Base-by-base conservation (phyloP, 768 basidiomycete species). In the Fistulinella prunicolor region DNA sequence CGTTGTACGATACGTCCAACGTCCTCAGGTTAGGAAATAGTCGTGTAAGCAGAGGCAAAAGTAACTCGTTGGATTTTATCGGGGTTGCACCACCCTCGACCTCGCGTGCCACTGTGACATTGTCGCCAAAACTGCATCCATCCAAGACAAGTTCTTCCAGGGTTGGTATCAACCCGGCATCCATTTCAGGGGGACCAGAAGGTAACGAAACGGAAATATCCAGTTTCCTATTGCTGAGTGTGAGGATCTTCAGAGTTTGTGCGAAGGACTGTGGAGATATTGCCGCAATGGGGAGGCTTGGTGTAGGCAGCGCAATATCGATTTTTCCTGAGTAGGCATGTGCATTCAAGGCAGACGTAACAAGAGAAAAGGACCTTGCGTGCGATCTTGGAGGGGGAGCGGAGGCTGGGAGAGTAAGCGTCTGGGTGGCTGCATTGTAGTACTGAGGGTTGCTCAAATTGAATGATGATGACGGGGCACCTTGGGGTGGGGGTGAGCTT, bases 1-100 rank as follows among this genome's bases (percentile, higher is more conserved):
- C 55, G 54, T 93, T 93, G 63, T 85, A 85, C n/a, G 86, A 85
- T 49, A 92, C 67, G 50, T 91, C 83, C 13, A 93, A 75, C 10
- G 77, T 81, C 30, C 72, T 73, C 38, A 93, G 59, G 52, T 77
- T 78, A 2, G 90, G 89, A 67, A 92, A 92, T 10, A 91, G 70
- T 46, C 70, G 73, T 3, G 79, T 70, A 35, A 93, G 64, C 21
- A 84, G 70, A 1, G 79, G 72, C 19, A 93, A 65, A 16, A 87
- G 67, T 6, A 73, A 71, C 54, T 86, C 81, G 46, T 49, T 76
- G 3, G 74, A 72, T 19, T 78, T 75, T 7, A 76, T 69, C 1
- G 74, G 68, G 19, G 63, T 61, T 2, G 69, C 59, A n/a, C 57
- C 59, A 0, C 67, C 62, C 4, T 65, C 67, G 13, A 62, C 56